These are phyloP conservation scores for Usnea hakonensis DNA, from an alignment of 495 filamentous ascomycete genomes.

Conservation along the genomic window DNA sequence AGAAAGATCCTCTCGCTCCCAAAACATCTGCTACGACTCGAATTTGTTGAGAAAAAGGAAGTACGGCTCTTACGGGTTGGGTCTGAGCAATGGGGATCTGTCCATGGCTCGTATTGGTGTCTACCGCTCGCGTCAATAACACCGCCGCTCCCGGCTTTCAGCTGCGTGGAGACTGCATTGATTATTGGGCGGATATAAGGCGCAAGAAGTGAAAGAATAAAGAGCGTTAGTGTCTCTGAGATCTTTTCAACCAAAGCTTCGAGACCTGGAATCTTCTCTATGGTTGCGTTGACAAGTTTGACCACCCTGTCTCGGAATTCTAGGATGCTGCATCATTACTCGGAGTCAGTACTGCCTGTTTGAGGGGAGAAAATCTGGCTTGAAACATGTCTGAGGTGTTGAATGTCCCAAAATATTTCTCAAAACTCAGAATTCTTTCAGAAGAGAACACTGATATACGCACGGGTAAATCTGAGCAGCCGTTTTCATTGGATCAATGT, in stretches of 20 bases:
- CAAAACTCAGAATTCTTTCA: neutral
- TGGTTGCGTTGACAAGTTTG: constrained; percentile 67
- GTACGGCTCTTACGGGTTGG: constrained; percentile 80
- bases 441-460: neutral
- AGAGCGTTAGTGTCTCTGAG: constrained; percentile 81
- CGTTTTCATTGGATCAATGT: constrained; percentile 76
- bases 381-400: neutral
- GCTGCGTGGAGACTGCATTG: constrained; percentile 66
- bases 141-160: constrained; percentile 74
- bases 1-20: too few species aligned
- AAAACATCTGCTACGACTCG: neutral
- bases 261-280: constrained; percentile 87
- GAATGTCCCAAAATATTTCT: neutral
- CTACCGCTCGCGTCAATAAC: constrained; percentile 74
- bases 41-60: neutral
- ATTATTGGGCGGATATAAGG: constrained; percentile 90
- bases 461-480: constrained; percentile 78
- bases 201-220: constrained; percentile 79
- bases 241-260: constrained; percentile 82
- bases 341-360: neutral
- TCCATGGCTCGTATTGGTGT: constrained; percentile 89
- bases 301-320: constrained; percentile 92
- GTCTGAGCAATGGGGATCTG: constrained; percentile 72
- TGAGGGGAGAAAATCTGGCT: neutral
- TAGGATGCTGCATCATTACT: constrained; percentile 51